Evolutionary conservation across 73 alveolate genomes (phyloP), one percentile per base, ranked within the genome.

Genomic region (Uronychia setigera): DNA sequence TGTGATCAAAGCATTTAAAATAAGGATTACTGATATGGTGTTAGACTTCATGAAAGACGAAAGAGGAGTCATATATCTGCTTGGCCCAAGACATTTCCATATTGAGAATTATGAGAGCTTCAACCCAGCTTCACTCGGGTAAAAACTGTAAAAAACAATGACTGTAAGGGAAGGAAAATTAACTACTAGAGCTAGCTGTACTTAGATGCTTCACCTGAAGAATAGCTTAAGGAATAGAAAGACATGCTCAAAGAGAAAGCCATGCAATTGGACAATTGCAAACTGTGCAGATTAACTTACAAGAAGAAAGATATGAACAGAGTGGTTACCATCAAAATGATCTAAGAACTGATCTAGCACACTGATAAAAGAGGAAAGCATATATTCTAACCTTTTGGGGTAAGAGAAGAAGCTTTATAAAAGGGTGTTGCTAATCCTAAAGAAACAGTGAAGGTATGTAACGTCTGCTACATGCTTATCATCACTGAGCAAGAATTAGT

Each of bases 401-500:
- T 27, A 74, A 26, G 32, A 58, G n/a, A 30, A 75, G 31, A 13
- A 77, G 9, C 27, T 31, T 28, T 1, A 26, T 27, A 74, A 19
- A 5, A 46, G 67, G 67, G 67, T 5, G 67, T 46, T 5, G 5
- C 5, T 19, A 46, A 58, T 59, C 57, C 86, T 11, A 87, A 88
- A 35, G 57, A 79, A 26, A 88, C 88, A 0, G 81, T 86, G 29
- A 74, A 82, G 31, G 91, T 88, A 0, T 88, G 94, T 59, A 89
- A 88, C 67, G 32, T 88, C 28, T 88, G 94, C 67, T 88, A 83
- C 35, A 78, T 60, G 88, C 88, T 88, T 19, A 84, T 88, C 27
- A 57, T 80, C 5, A 91, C 91, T 28, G 94, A 88, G 59, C 30
- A 46, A 0, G 80, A 88, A 32, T 57, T 88, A 29, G 83, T 88